A percentile compares a stretch with the other conserved stretches of the same genome.
These are phyloP conservation scores for Excoecaria cochinchinensis DNA, from an alignment of 345 rosid genomes.

Conservation along the genomic window DNA sequence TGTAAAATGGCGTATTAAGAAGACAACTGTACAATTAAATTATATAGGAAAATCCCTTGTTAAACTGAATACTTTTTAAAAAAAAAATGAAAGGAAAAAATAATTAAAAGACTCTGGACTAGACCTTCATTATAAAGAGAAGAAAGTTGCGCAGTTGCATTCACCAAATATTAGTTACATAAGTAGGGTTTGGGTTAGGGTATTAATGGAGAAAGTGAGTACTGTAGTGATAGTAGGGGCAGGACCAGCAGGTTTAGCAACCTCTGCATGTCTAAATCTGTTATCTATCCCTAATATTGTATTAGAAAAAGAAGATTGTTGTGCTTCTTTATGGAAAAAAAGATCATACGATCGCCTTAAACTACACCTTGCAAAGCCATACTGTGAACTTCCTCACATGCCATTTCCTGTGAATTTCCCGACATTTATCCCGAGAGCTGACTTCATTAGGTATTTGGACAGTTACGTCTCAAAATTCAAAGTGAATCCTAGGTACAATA, in stretches of 20 bases:
- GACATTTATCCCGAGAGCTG: constrained; percentile 9
- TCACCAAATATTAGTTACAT: too few relatives aligned
- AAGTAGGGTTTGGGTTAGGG: too few relatives aligned
- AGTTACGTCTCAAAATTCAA: constrained; percentile 11
- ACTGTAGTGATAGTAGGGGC: constrained; percentile 20
- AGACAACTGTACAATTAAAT: too few relatives aligned
- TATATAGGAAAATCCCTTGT: too few relatives aligned
- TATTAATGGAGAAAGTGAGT: constrained; percentile 2
- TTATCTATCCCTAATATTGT: constrained; percentile 13
- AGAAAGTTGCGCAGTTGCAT: too few relatives aligned
- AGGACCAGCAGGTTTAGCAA: constrained; percentile 29
- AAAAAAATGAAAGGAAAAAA: too few relatives aligned
- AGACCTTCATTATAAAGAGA: too few relatives aligned
- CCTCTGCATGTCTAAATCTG: constrained; percentile 20
- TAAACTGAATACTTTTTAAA: too few relatives aligned
- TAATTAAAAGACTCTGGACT: too few relatives aligned
- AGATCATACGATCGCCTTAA: constrained; percentile 23
- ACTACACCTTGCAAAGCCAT: constrained; percentile 21
- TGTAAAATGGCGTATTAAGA: too few relatives aligned
- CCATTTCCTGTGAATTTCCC: constrained; percentile 4
- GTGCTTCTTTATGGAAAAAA: constrained; percentile 26
- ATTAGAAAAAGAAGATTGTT: constrained; percentile 22
- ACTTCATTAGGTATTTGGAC: constrained; percentile 19
- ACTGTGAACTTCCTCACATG: constrained; percentile 24
- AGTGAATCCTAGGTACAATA: not conserved